Conservation (phyloP, 1,284 basidiomycete genomes). For the Phlebopus sp. region DNA sequence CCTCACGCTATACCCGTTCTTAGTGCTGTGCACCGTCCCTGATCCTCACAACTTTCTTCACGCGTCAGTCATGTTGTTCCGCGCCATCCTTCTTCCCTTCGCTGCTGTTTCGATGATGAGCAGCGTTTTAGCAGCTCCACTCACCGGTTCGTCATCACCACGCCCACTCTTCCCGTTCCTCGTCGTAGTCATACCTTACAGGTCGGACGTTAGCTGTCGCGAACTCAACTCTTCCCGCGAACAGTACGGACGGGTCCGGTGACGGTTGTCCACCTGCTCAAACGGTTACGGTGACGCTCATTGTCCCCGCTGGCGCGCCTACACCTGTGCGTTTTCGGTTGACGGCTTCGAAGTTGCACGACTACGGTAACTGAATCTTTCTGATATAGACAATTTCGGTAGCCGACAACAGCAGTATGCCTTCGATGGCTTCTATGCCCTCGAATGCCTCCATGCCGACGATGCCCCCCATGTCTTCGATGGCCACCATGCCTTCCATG, state of each 20-base stretch:
- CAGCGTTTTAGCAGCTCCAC: slow-evolving; percentile 1
- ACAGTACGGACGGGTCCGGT: neutral
- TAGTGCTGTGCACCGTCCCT: neutral
- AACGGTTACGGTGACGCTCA: slow-evolving; percentile 1
- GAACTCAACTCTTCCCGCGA: neutral
- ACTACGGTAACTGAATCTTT: too few relatives aligned
- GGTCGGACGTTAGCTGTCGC: neutral
- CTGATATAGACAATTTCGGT: too few relatives aligned
- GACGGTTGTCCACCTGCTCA: neutral
- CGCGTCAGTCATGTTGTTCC: neutral
- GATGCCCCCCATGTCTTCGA: too few relatives aligned
- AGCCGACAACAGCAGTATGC: too few relatives aligned
- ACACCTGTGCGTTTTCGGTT: neutral
- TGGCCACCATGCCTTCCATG: too few relatives aligned
- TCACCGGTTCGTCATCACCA: neutral
- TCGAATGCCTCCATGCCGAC: too few relatives aligned
- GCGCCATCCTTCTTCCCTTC: neutral
- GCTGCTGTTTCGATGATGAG: neutral
- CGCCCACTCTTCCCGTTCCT: neutral
- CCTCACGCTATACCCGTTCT: neutral
- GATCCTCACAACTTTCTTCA: neutral
- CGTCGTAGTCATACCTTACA: neutral
- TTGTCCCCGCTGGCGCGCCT: neutral
- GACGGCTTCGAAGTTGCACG: neutral
- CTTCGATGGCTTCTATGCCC: too few relatives aligned